Evolutionary conservation across 2,329 filamentous ascomycete genomes (phyloP), one percentile per base, ranked within the genome.

Genomic region (Diplodia corticola): DNA sequence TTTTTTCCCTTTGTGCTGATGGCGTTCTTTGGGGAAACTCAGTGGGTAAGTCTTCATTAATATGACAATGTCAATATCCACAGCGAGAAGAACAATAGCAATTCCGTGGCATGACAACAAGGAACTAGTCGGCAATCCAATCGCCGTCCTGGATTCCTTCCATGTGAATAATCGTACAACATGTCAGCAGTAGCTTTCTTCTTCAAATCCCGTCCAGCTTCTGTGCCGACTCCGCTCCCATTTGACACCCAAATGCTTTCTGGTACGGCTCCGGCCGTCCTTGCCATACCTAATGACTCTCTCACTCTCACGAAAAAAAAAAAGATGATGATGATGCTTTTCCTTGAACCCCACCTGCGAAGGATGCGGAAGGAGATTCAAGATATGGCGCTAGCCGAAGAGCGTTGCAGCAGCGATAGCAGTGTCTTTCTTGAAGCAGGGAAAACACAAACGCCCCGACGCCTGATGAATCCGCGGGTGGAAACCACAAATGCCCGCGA

Each of bases 111-210:
- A 37, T 37, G 33, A 5, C 50, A 63, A 24, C 24, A 53, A 63
- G 24, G 48, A 35, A 33, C 15, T 13, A 63, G 15, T 26, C 17
- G 30, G 28, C 7, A 35, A n/a, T 33, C 5, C 30, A 53, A 22
- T n/a, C 60, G 37, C 24, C n/a, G 9, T 30, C 44, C n/a, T 40
- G n/a, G 12, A 26, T 60, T 26, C 30, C 37, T 28, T 22, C 20
- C 20, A 28, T 44, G 48, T 54, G 61, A 54, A 54, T 64, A 55
- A 40, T 64, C 51, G 28, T 55, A 64, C 51, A 55, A 35, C 20
- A 28, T 12, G 37, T 33, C n/a, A 28, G 24, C 40, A 48, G 15
- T 15, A n/a, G 22, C 28, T 24, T 24, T n/a, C 37, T 24, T n/a
- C n/a, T n/a, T n/a, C 17, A 13, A 26, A 15, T 4, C 30, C 37